These are phyloP conservation scores for Phytopythium montanum DNA, from an alignment of 352 stramenopile species.

Conservation along the genomic window DNA sequence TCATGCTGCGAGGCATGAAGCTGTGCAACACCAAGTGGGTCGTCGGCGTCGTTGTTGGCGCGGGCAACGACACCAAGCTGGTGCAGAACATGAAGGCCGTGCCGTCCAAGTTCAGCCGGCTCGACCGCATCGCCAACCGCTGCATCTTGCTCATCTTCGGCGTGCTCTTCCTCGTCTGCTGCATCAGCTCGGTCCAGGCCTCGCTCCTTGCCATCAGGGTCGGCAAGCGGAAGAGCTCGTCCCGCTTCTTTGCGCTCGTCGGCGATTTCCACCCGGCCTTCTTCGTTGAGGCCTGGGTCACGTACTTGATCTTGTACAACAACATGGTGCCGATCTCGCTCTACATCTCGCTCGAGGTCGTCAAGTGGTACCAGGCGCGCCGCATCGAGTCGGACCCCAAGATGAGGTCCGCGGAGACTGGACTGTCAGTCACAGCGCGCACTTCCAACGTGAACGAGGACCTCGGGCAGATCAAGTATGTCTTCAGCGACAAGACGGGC, in stretches of 20 bases:
- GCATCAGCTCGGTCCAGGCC: constrained; percentile 61
- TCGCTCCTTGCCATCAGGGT: constrained; percentile 40
- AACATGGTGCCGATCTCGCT: constrained; percentile 96
- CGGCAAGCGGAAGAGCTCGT: constrained; percentile 15
- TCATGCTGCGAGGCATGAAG: constrained; percentile 78
- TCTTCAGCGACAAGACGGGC: constrained; percentile 99
- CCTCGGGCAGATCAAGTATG: constrained; percentile 97
- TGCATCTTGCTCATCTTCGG: constrained; percentile 86
- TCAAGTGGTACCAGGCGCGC: constrained; percentile 94
- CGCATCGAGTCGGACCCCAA: constrained; percentile 88
- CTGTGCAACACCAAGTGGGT: constrained; percentile 83
- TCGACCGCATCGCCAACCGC: constrained; percentile 74
- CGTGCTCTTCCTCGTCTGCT: constrained; percentile 68
- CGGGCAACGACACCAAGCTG: constrained; percentile 79
- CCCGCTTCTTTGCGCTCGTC: constrained; percentile 26
- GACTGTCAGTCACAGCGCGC: constrained; percentile 74
- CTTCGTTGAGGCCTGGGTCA: constrained; percentile 68
- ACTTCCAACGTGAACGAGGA: constrained; percentile 95
- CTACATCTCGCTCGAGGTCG: constrained; percentile 96
- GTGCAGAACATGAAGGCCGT: constrained; percentile 86
- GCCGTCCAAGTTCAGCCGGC: constrained; percentile 80
- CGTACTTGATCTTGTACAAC: constrained; percentile 86
- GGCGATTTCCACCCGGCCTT: constrained; percentile 25
- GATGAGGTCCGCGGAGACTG: constrained; percentile 50
- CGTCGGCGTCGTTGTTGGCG: constrained; percentile 72